Conservation (phyloP, 805 yeast genomes). For the Nakazawaea sp. region DNA sequence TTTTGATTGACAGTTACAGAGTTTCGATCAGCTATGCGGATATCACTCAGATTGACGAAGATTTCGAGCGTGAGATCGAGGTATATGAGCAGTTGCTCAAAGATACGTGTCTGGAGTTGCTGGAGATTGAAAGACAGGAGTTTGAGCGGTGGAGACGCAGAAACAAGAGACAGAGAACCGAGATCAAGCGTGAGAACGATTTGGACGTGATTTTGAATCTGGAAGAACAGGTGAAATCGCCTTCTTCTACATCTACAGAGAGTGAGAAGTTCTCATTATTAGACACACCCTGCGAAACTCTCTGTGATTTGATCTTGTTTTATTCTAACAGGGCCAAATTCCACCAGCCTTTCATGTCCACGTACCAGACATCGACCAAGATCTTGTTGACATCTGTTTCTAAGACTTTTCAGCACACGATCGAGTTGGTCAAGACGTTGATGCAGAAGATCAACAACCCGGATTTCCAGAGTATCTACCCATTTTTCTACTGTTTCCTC, state of each 20-base stretch:
- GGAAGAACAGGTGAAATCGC: constrained; percentile 19
- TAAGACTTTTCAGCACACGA: constrained; percentile 29
- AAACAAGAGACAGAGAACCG: constrained; percentile 13
- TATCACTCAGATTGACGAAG: constrained; percentile 30
- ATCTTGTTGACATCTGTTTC: constrained; percentile 30
- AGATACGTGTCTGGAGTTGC: constrained; percentile 13
- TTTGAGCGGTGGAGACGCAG: constrained; percentile 9
- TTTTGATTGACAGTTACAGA: constrained; percentile 46
- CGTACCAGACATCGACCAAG: constrained; percentile 27
- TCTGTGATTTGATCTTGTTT: constrained; percentile 38
- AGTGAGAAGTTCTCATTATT: constrained; percentile 19
- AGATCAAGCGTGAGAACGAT: constrained; percentile 9
- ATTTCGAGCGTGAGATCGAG: constrained; percentile 35
- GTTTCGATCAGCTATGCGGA: constrained; percentile 35
- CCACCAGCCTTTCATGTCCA: constrained; percentile 42
- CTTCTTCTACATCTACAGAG: constrained; percentile 19
- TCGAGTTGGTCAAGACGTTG: constrained; percentile 27
- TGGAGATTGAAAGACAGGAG: constrained; percentile 10
- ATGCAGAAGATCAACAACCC: constrained; percentile 22
- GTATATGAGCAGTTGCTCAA: constrained; percentile 26
- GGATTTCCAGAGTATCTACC: constrained; percentile 31
- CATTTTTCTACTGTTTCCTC: constrained; percentile 40
- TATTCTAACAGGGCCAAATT: constrained; percentile 45
- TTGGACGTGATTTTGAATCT: constrained; percentile 12
- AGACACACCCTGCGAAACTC: constrained; percentile 27